Base-by-base conservation (phyloP, 2,329 filamentous ascomycete species). In the Diaporthe vaccinii region DNA sequence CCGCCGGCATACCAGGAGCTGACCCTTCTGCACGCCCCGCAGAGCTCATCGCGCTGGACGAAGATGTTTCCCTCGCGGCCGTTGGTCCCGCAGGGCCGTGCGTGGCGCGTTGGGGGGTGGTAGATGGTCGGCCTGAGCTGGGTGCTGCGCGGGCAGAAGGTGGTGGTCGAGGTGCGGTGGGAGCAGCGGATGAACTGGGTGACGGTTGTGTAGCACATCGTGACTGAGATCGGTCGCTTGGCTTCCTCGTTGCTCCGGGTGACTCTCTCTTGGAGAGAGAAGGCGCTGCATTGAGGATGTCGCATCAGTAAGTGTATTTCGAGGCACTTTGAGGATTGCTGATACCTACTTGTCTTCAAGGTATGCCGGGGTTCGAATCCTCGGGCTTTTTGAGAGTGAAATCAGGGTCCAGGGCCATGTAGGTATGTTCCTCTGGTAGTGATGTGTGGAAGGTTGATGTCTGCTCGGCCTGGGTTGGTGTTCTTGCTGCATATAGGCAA, bases 151-250 rank as follows among this genome's bases (percentile, higher is more conserved):
- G n/a, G 25, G 12, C 68, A 71, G 39, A 20, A 8, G 20, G 5
- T 59, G 14, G 2, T 44, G 68, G 25, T 34, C 8, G 39, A n/a
- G 53, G 8, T 25, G 53, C 28, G 53, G 68, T 71, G 68, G 28
- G 39, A 57, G 20, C 68, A 71, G 39, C 22, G 36, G 28, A 3
- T 59, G 28, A 71, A 71, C 20, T 71, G 39, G 22, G 68, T 71
- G 25, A 22, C n/a, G 7, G 44, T 39, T 22, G 4, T 36, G 53
- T 59, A 15, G 41, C 68, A 71, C 68, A 71, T 71, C 1, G 12
- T 49, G 39, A 39, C 28, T 71, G 53, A 28, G 17, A 28, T 28
- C 12, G 53, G 0, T 28, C 51, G n/a, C n/a, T n/a, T n/a, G n/a
- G n/a, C n/a, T 67, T 67, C 62, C 34, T n/a, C 6, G 17, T 12